Evolutionary conservation across 2,329 filamentous ascomycete genomes (phyloP), one percentile per base, ranked within the genome.

Genomic region (Ascomycota sp.): DNA sequence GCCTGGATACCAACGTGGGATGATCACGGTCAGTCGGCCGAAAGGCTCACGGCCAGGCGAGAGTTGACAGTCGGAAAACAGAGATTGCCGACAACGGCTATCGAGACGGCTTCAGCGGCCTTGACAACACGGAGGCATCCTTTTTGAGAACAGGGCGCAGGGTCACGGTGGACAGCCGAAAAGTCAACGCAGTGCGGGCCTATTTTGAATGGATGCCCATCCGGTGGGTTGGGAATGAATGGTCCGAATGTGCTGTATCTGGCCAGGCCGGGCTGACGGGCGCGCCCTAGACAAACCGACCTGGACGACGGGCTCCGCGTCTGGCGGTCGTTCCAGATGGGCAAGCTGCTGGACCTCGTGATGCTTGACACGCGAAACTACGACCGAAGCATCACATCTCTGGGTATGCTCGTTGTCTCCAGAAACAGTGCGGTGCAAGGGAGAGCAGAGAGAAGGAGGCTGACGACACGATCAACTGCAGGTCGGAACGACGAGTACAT

Each of bases 361-460:
- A 71, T 78, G 53, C 62, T 80, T 4, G 75, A 78, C 44, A 79
- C 73, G 2, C 57, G 73, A 5, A 62, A 76, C 38, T 79, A 79
- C 41, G 72, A 78, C 44, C 65, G 75, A 33, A 67, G 62, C 30
- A 72, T 76, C 42, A 76, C 72, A 1, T 49, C 49, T 13, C 41
- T 61, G 0, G 44, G 54, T 49, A 12, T 12, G 29, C 8, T 10
- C 9, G 16, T 6, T 12, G 11, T 5, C 16, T 21, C 16, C 16
- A 21, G 16, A 21, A 5, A 3, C 16, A 21, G 16, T 21, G 16
- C 5, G 16, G 16, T 21, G 16, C 16, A 21, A 21, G 16, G 16
- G 16, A 21, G 16, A 21, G 16, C 3, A 21, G 16, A 21, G 16
- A 5, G 4, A 6, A 12, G 2, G 7, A 28, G 21, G 27, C 13